A percentile compares a stretch with the other conserved stretches of the same genome.
phyloP scores from a whole-genome alignment of 148 eudicot genomes.

The Silene uniflora region DNA sequence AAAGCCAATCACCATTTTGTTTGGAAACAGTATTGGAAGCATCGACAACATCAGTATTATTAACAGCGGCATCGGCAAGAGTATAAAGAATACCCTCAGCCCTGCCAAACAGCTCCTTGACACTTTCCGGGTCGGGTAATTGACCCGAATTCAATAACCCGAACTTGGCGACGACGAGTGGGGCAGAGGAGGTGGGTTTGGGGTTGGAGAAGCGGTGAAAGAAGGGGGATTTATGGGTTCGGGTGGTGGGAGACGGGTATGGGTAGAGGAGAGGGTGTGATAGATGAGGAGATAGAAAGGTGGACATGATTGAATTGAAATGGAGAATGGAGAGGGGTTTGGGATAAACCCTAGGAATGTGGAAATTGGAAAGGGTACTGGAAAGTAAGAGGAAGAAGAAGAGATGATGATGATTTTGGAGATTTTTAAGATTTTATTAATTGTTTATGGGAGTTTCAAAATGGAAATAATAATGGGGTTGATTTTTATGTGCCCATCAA shows the following conservation, averaged over 20 bases:
- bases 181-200: constrained; percentile 23
- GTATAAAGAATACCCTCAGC: constrained; percentile 78
- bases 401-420: too few species aligned
- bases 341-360: constrained; percentile 30
- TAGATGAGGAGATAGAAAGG: constrained; percentile 24
- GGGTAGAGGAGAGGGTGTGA: constrained; percentile 23
- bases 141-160: constrained; percentile 55
- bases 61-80: constrained; percentile 83
- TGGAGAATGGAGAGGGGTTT: background rate
- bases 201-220: constrained; percentile 20
- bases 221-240: constrained; percentile 29
- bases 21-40: constrained; percentile 32
- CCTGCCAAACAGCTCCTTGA: constrained; percentile 45
- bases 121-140: constrained; percentile 57
- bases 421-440: too few species aligned
- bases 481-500: too few species aligned
- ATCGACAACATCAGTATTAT: constrained; percentile 37
- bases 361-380: background rate
- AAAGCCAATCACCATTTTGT: constrained; percentile 90
- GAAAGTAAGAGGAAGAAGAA: background rate
- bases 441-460: too few species aligned
- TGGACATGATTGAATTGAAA: constrained; percentile 19
- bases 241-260: constrained; percentile 17
- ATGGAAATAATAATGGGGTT: too few species aligned
- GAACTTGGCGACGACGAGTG: constrained; percentile 41